Evolutionary conservation across 2,329 filamentous ascomycete genomes (phyloP), one percentile per base, ranked within the genome.

Genomic region (Myriangium duriaei): DNA sequence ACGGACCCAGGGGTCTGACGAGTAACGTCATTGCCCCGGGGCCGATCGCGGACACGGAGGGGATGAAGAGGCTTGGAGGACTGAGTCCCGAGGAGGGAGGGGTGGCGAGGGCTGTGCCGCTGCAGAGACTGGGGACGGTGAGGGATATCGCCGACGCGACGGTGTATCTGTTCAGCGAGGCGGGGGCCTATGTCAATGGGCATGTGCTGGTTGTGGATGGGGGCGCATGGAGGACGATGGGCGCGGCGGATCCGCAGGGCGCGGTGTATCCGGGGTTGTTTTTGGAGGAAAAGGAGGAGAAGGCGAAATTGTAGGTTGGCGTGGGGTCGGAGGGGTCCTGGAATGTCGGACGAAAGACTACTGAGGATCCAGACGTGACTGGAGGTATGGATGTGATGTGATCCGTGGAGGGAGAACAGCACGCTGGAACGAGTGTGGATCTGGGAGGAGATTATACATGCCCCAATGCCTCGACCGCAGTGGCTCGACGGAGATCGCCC

Each of bases 91-190:
- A 33, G 4, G 14, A 15, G n/a, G 36, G 30, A 3, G 28, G 15
- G 4, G 13, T 11, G 5, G 53, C 59, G 3, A 60, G 54, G 39
- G 51, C 51, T 15, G 71, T 93, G 26, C 91, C 91, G 0, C 62
- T 78, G 2, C 85, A 85, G 1, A 70, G 87, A 40, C 76, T 76
- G 58, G 91, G 88, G 5, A 73, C 73, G 1, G 75, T 93, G 16
- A 81, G 80, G 47, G 88, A 98, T 53, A 86, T 98, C 51, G 81
- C 86, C 0, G 88, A 98, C 59, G 83, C 88, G 1, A 95, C 88
- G 0, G 74, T 96, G 0, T 98, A 78, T 51, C 58, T 96, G 39
- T 91, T 95, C 54, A 82, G 81, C 32, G 82, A 93, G 32, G 76
- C 84, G 1, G 88, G 79, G 1, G 85, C 79, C 55, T 94, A 82